Evolutionary conservation across 306 rosid genomes (phyloP).

Genomic region (Cucumis cinereus): DNA sequence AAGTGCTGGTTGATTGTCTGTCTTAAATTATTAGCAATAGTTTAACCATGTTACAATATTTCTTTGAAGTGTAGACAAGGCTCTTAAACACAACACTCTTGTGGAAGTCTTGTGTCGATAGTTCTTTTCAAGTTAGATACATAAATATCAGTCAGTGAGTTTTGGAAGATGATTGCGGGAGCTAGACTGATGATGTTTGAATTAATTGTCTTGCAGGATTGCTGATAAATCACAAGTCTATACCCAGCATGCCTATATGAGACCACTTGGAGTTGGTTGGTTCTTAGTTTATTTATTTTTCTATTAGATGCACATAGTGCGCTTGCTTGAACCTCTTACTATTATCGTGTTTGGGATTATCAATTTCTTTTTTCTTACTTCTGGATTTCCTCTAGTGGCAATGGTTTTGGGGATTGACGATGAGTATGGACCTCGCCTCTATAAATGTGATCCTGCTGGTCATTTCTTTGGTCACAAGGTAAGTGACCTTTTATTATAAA

Average conservation of each 20-base stretch:
- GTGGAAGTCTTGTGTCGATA: neutral
- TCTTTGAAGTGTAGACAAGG: neutral
- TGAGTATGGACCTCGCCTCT: conserved; percentile 76
- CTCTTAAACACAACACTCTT: neutral
- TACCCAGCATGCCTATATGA: conserved; percentile 99
- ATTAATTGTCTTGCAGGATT: conserved; percentile 43
- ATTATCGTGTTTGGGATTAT: neutral
- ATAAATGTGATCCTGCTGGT: conserved; percentile 97
- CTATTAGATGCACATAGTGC: conserved; percentile 1
- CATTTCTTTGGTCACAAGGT: conserved; percentile 99
- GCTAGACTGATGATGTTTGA: neutral
- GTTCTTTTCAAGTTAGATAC: neutral
- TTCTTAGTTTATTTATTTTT: conserved; percentile 7
- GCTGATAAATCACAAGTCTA: conserved; percentile 97
- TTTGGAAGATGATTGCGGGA: neutral
- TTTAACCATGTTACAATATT: neutral
- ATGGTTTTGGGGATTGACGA: conserved; percentile 96
- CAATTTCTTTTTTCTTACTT: conserved; percentile 1
- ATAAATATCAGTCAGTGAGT: neutral
- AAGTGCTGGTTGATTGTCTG: neutral
- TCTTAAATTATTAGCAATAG: neutral
- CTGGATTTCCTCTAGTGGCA: conserved; percentile 46
- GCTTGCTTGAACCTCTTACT: neutral
- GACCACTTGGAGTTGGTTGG: conserved; percentile 98
- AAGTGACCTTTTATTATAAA: neutral